Conservation (phyloP, 2,329 filamentous ascomycete species). For the Lecanicillium sp. region DNA sequence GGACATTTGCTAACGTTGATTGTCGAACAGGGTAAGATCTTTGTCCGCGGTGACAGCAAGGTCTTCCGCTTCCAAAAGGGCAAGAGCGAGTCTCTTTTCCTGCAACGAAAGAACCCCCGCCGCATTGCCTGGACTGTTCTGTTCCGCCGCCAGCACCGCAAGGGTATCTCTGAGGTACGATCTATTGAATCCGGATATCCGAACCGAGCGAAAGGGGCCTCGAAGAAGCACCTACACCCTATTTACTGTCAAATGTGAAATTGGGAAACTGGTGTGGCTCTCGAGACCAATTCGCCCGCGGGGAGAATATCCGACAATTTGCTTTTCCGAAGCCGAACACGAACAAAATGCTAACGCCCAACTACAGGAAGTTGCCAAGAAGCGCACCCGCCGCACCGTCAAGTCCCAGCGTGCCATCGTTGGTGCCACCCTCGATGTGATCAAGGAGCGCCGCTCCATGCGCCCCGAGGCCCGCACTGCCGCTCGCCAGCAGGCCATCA, state of each 20-base stretch:
- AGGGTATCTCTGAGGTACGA: conserved; percentile 99
- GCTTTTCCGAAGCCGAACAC: no score
- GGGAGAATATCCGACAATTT: no score
- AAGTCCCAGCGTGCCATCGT: conserved; percentile 99
- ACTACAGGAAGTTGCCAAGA: conserved; percentile 98
- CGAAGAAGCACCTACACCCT: no score
- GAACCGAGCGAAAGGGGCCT: no score
- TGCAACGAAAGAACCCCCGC: conserved; percentile 99
- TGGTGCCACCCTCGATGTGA: conserved; percentile 97
- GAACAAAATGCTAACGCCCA: conserved; percentile 29
- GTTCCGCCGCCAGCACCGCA: conserved; percentile 98
- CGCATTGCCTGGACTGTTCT: conserved; percentile 98
- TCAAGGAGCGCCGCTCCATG: conserved; percentile 96
- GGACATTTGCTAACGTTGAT: conserved; percentile 18
- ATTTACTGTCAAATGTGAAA: no score
- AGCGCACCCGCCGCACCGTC: conserved; percentile 95
- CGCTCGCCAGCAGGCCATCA: conserved; percentile 83
- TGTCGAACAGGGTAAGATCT: conserved; percentile 84
- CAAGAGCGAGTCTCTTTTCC: conserved; percentile 99
- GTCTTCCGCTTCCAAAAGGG: conserved; percentile 99
- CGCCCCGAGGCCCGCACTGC: conserved; percentile 93
- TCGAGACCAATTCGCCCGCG: no score
- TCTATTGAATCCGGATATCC: conserved; percentile 1
- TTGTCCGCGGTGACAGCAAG: conserved; percentile 99
- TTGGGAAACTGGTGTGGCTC: no score